Evolutionary conservation across 257 asterid genomes (phyloP).

Genomic region (Solanum microdontum): DNA sequence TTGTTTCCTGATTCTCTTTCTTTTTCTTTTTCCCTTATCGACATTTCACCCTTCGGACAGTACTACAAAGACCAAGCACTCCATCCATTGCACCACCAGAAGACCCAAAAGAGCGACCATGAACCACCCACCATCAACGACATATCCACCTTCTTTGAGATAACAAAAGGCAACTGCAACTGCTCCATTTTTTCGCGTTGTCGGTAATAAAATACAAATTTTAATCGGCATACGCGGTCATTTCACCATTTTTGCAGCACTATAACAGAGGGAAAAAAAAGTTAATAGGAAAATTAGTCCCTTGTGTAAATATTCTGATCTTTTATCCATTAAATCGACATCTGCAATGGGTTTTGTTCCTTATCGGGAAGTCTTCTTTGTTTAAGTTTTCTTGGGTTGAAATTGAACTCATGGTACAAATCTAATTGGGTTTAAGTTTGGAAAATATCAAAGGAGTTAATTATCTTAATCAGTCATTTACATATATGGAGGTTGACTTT

Average conservation of each 20-base stretch:
- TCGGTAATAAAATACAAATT: neutral
- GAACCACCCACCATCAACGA: neutral
- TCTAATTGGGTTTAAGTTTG: neutral
- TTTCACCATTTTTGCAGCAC: neutral
- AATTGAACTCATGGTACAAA: neutral
- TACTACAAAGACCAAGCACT: neutral
- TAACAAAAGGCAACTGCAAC: neutral
- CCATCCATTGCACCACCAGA: neutral
- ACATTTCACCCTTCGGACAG: neutral
- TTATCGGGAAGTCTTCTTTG: neutral
- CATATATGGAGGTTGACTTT: neutral
- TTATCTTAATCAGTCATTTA: neutral
- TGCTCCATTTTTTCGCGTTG: neutral
- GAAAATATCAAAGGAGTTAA: neutral
- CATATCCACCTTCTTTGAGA: neutral
- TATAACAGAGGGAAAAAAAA: neutral
- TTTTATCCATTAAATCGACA: neutral
- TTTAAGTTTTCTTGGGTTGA: neutral
- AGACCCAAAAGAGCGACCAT: neutral
- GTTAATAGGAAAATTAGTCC: neutral
- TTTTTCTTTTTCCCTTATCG: neutral
- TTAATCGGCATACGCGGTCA: neutral
- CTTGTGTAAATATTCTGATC: neutral
- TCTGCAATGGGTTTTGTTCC: neutral
- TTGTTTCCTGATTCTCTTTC: neutral